Evolutionary conservation across 495 filamentous ascomycete species (phyloP).

Genomic region (Lasiosphaeris hirsuta): DNA sequence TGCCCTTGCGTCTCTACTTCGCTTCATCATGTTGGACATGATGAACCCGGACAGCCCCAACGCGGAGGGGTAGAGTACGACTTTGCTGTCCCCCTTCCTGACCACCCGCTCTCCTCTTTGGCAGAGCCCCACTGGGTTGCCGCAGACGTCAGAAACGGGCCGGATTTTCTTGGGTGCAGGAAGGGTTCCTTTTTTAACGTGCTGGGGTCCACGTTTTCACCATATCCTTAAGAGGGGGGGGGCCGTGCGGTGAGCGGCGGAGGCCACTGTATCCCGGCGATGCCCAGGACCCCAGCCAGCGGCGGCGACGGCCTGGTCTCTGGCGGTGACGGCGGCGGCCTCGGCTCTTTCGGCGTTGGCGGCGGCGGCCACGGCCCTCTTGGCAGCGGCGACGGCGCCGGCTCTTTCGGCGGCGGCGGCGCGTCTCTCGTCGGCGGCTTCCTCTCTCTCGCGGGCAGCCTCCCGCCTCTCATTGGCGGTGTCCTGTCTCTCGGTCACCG

Average conservation of each 20-base stretch:
- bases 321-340: constrained; percentile 1
- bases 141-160: constrained; percentile 3
- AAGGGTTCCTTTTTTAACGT: neutral
- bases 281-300: neutral
- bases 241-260: neutral
- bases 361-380: neutral
- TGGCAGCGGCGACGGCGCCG: neutral
- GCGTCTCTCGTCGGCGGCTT: no score
- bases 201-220: neutral
- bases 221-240: neutral
- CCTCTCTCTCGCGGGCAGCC: no score
- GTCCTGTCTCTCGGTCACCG: no score
- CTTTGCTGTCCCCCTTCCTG: constrained; percentile 7
- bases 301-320: neutral
- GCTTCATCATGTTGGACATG: constrained; percentile 1
- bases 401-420: no score
- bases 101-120: constrained; percentile 5
- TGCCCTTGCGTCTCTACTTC: constrained; percentile 7
- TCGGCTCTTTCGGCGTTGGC: neutral
- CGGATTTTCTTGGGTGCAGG: constrained; percentile 1
- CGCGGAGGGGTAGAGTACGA: constrained; percentile 10
- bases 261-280: neutral
- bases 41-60: constrained; percentile 9
- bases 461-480: no score
- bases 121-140: constrained; percentile 3